Base-by-base conservation (phyloP, 176 grass and related monocot genomes). In the Thinopyrum elongatum region DNA sequence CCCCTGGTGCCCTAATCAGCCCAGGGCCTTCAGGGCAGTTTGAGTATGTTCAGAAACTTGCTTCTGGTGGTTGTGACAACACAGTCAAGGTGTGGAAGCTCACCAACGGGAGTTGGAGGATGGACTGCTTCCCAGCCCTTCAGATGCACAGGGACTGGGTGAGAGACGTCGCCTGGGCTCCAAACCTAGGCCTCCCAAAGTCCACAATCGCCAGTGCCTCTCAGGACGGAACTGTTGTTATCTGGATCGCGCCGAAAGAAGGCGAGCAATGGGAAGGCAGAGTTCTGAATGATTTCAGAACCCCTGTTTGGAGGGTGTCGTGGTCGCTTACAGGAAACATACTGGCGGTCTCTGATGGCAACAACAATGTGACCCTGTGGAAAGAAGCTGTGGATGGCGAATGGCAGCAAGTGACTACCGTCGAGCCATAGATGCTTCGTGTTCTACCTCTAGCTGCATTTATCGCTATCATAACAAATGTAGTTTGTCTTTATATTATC, bases 1-100 rank as follows among this genome's bases (percentile, higher is more conserved):
- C 85, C 30, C 90, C 90, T 0, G 93, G 90, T 53, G 87, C 88
- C 68, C 79, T 92, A 34, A 89, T 95, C 61, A 86, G 84, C 29
- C 39, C 89, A 79, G 88, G 88, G 7, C 12, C 86, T 58, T 92
- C 90, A 5, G 87, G 88, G 15, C 84, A 87, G 59, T 92, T 86
- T 81, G 93, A 92, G 26, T 83, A 90, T 70, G 90, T 92, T 72
- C 90, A 92, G 90, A 92, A 95, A 79, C 90, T 95, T 39, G 82
- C 82, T 17, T 95, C 93, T 53, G 93, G 88, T 76, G 93, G 93
- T 47, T 95, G 93, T 16, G 90, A 95, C 65, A 92, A 92, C 42
- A 95, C 93, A 6, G 93, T 90, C n/a, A 95, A 92, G 86, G 91
- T 95, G 49, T 95, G 90, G 93, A 95, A 92, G 83, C 79, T 95